Base-by-base conservation (phyloP, 1,284 basidiomycete species). In the Moesziomyces sp. region DNA sequence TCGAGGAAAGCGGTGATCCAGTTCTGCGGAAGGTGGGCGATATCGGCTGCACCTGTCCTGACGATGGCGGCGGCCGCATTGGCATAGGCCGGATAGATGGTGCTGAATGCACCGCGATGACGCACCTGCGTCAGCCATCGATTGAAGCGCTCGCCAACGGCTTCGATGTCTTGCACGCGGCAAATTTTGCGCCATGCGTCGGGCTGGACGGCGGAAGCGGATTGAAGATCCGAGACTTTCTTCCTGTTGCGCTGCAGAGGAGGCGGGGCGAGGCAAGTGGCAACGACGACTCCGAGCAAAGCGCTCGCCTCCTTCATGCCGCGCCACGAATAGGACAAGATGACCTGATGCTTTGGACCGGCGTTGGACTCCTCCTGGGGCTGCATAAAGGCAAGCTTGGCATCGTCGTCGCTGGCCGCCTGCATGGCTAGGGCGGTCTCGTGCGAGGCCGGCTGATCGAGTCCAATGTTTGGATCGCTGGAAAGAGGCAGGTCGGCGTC, bases 101-200 rank as follows among this genome's bases (percentile, higher is more conserved):
- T 83, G 60, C 83, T 84, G 60, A 84, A 83, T 0, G 84, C 84
- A 13, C 84, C 84, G 13, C 84, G 79, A 48, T 85, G 84, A 1
- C 84, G 79, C 2, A 85, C 79, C 3, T 76, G 71, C 0, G 83
- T 79, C 35, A 85, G 63, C 84, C 84, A 85, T 30, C 66, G 57
- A 21, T 75, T 75, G 64, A 83, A 85, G n/a, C 80, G 73, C 19
- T 64, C 71, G 26, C 81, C 84, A 14, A 82, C 76, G 4, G 58
- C 55, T 43, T 76, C 46, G 46, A 83, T 72, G 23, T 55, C 57
- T 38, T 67, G 50, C 1, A 64, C 51, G 19, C 46, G 46, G 47
- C 52, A 67, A 40, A 68, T 51, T 40, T 73, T 57, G 19, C 64
- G 64, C 70, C 70, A 73, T 24, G 53, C 21, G 3, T 50, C 45